Base-by-base conservation (phyloP, 2,329 filamentous ascomycete genomes). In the Fusarium foetens region DNA sequence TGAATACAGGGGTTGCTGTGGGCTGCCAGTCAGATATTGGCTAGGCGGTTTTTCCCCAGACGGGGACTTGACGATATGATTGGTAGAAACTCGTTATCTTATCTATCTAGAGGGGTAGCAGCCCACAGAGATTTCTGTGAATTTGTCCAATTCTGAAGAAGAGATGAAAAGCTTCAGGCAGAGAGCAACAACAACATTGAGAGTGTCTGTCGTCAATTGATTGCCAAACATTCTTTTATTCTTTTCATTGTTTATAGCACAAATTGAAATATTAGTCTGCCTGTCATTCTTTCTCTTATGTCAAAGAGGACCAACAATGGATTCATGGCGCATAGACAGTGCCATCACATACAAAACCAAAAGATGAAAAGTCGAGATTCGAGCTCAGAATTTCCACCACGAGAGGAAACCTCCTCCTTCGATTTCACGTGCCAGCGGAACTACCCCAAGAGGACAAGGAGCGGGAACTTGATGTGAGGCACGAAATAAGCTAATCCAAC, bases 331-430 rank as follows among this genome's bases (percentile, higher is more conserved):
- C 3, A 33, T 29, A 31, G n/a, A 27, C n/a, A 23, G 60, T 10
- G 8, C 11, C 31, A 27, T 61, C 25, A n/a, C 9, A 33, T 45
- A 43, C 25, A 51, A 61, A 67, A 35, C 16, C 17, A 45, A 53
- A 25, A 53, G 60, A 61, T 72, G 69, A 70, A 72, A 72, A 53
- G 61, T 54, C 71, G 69, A 72, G 69, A 55, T 70, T 72, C 29
- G 52, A 39, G 54, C 49, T 43, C 54, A 29, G 23, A 57, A 58
- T 41, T 42, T 27, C 25, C 45, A 61, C 60, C 55, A 36, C 19
- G 35, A 36, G 12, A 60, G 55, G 51, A 45, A 39, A 72, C 65
- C 65, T 70, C 70, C 60, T 55, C 52, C 29, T 60, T 45, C 59
- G 19, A 36, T 70, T 72, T 72, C 70, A 72, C 70, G 70, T 72